Evolutionary conservation across 2,329 filamentous ascomycete genomes (phyloP), one percentile per base, ranked within the genome.

Genomic region (Rhinocladiella mackenziei): DNA sequence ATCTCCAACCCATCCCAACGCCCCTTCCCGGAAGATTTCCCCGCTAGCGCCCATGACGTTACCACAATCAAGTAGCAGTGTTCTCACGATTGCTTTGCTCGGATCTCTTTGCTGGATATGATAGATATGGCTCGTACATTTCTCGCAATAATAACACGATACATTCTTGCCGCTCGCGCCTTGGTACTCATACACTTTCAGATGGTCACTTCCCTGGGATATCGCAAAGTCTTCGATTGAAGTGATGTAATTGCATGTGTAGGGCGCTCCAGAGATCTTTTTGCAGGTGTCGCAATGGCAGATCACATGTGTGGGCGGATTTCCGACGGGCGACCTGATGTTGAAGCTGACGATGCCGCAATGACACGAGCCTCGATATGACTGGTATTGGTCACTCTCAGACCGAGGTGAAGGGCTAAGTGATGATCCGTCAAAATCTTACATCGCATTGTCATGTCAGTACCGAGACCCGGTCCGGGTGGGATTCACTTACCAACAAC

Each of bases 101-200:
- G 64, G 62, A 62, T 67, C 65, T 7, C 60, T 61, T 32, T 63
- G 62, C 45, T 66, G 65, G 29, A 64, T 60, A 43, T 67, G 64
- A 35, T 66, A 67, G n/a, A 67, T 60, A 45, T 67, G 65, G 31
- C 57, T 61, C 4, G 65, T 68, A 50, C 65, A 68, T 3, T 53
- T 64, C 13, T 54, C 50, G 45, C 65, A 68, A 43, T 63, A 65
- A 47, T 58, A 65, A 50, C 65, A 68, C 10, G 25, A 23, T 1
- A 43, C 39, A n/a, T 37, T 59, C 28, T 32, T 38, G 8, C 35
- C 32, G 6, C 10, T 19, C 11, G 32, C 37, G 20, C 46, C 36
- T 11, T 18, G 22, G 14, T 39, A 39, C 20, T 28, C 36, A 19
- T 39, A 39, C 4, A 28, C 14, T 17, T 20, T 19, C 10, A 29